Evolutionary conservation across 148 eudicot genomes (phyloP), one percentile per base, ranked within the genome.

Genomic region (Arbutus unedo): DNA sequence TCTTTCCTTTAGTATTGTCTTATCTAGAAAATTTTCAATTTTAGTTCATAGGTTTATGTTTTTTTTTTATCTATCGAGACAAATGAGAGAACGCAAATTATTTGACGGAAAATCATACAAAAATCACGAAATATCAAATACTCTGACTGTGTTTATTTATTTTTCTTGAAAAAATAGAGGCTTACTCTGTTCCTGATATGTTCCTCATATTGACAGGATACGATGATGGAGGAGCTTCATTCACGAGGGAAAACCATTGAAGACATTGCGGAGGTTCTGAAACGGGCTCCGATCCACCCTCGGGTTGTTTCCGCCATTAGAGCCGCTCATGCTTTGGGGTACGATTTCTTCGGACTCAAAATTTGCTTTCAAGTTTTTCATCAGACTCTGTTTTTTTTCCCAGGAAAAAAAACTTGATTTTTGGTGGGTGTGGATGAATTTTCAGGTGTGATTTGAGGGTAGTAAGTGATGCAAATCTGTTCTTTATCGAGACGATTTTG

Each of bases 401-500:
- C 23, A 50, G 3, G 18, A 3, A 14, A 38, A 14, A 18, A 16
- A 70, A 31, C 14, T 18, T 44, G 5, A 0, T 16, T 66, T 15
- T 7, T 80, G 21, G 16, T 57, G n/a, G 57, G 3, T 50, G 14
- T 79, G 60, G 3, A 31, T 53, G 4, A 4, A 6, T 68, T 31
- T 82, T 8, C 85, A 93, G 98, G 90, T 94, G 97, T 84, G 97
- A 95, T 72, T 87, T 96, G 93, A 90, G 94, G 85, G 81, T 96
- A 18, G 86, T 96, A 14, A 95, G 98, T 59, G 99, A 96, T 77
- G 99, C 99, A 49, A 96, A 96, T 66, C 60, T 71, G 23, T 92
- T 96, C 79, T 93, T 90, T 75, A 95, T 93, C 10, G 93, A 93
- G 85, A 93, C 93, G 5, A 89, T 93, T 64, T 76, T 95, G 85